These are phyloP conservation scores for Phytophthora quininea DNA, from an alignment of 352 stramenopile species.

Conservation along the genomic window DNA sequence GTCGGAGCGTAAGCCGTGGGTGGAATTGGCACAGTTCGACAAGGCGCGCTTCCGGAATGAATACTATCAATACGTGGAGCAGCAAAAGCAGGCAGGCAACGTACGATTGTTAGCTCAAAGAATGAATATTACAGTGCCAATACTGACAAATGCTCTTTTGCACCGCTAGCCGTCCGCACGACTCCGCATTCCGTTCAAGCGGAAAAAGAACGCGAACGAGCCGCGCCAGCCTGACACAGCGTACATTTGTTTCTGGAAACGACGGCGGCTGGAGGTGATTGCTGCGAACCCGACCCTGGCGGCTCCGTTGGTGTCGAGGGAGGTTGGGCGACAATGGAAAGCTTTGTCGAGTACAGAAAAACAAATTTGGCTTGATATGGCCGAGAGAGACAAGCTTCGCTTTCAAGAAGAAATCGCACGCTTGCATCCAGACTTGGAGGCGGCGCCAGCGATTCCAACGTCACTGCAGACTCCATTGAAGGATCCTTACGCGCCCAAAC, in stretches of 20 bases:
- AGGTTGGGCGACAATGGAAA: constrained; percentile 60
- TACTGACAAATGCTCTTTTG: constrained; percentile 7
- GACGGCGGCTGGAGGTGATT: constrained; percentile 46
- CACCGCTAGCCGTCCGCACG: not conserved
- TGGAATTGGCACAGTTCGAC: constrained; percentile 68
- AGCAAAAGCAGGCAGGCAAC: constrained; percentile 14
- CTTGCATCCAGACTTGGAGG: constrained; percentile 30
- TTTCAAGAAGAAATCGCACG: constrained; percentile 57
- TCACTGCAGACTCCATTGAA: constrained; percentile 21
- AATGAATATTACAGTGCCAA: no score
- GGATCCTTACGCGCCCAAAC: constrained; percentile 48
- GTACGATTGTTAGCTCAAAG: not conserved
- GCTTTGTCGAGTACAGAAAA: constrained; percentile 42
- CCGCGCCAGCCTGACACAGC: constrained; percentile 62
- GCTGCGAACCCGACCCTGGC: constrained; percentile 44
- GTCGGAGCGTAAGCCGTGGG: constrained; percentile 51
- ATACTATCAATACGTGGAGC: constrained; percentile 27
- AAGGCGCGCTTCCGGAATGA: constrained; percentile 54
- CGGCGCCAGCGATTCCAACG: constrained; percentile 4
- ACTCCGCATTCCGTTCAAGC: constrained; percentile 27
- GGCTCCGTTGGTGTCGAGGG: constrained; percentile 48
- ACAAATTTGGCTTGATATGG: constrained; percentile 56
- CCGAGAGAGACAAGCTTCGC: constrained; percentile 49
- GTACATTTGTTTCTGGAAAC: constrained; percentile 75
- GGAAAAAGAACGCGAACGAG: constrained; percentile 46